Percentiles rank a stretch among this genome's conserved stretches.
Evolutionary conservation across 495 filamentous ascomycete species (phyloP).

Genomic region (Achaetomiella virescens): DNA sequence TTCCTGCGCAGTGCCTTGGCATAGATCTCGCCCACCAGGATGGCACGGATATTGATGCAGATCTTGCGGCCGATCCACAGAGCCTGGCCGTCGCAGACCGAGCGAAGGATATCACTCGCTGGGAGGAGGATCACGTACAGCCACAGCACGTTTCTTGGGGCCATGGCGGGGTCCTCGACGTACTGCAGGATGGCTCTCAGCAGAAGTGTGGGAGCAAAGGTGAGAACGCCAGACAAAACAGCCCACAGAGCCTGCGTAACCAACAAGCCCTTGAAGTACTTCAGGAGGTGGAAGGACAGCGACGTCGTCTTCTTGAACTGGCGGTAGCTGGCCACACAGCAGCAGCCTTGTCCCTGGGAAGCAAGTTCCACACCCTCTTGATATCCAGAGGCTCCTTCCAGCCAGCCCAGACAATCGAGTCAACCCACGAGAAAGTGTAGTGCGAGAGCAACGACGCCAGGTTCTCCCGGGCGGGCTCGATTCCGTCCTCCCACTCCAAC

Average conservation of each 20-base stretch:
- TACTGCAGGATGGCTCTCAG: constrained; percentile 89
- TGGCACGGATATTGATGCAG: constrained; percentile 84
- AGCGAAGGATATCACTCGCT: constrained; percentile 67
- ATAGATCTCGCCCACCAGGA: constrained; percentile 97
- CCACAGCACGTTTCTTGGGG: constrained; percentile 88
- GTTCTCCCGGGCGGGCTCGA: constrained; percentile 80
- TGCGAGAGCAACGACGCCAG: constrained; percentile 82
- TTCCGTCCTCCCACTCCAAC: constrained; percentile 75
- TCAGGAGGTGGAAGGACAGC: constrained; percentile 72
- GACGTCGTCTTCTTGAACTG: constrained; percentile 77
- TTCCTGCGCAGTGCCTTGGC: constrained; percentile 93
- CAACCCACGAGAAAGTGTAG: constrained; percentile 85
- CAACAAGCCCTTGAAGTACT: constrained; percentile 74
- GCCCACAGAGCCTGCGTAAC: constrained; percentile 77
- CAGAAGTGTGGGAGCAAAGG: constrained; percentile 85
- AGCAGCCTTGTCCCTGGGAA: constrained; percentile 80
- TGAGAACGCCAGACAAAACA: constrained; percentile 66
- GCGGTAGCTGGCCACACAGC: constrained; percentile 72
- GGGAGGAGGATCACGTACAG: constrained; percentile 89
- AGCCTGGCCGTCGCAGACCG: constrained; percentile 77
- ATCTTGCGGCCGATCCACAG: constrained; percentile 91
- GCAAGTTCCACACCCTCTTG: constrained; percentile 83
- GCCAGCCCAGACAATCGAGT: constrained; percentile 83
- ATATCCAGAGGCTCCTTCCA: constrained; percentile 80
- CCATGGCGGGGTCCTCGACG: constrained; percentile 72